Evolutionary conservation across 768 basidiomycete species (phyloP).

Genomic region (Lactarius psammicola): DNA sequence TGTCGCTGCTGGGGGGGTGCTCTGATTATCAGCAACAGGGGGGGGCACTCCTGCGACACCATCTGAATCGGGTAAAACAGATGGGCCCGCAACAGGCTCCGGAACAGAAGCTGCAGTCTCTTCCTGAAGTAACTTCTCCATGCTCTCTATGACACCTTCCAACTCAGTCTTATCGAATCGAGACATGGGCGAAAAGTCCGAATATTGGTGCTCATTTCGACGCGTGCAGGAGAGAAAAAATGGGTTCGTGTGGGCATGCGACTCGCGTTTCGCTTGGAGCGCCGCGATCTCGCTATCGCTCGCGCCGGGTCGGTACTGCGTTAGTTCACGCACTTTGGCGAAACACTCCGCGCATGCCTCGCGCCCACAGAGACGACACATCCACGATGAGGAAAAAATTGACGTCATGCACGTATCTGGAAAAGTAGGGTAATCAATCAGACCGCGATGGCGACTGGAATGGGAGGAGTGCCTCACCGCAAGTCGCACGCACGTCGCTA

Average conservation of each 20-base stretch:
- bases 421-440: conserved; percentile 20
- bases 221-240: conserved; percentile 73
- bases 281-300: conserved; percentile 49
- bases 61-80: neutral
- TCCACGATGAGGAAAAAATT: conserved; percentile 85
- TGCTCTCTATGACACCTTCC: conserved; percentile 59
- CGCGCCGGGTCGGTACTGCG: conserved; percentile 50
- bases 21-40: neutral
- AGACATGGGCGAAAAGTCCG: conserved; percentile 77
- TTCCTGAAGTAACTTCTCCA: conserved; percentile 54
- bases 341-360: conserved; percentile 89
- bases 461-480: conserved; percentile 51
- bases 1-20: neutral
- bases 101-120: conserved; percentile 20
- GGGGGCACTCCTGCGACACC: neutral
- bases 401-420: conserved; percentile 93
- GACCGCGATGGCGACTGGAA: conserved; percentile 5
- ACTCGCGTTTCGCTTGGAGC: conserved; percentile 54
- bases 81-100: neutral
- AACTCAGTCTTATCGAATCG: conserved; percentile 69
- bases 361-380: conserved; percentile 87
- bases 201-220: conserved; percentile 64
- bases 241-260: conserved; percentile 62
- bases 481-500: conserved; percentile 79
- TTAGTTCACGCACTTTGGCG: conserved; percentile 62